A percentile compares a stretch with the other conserved stretches of the same genome.
These are phyloP conservation scores for Scleromitrula shiraiana DNA, from an alignment of 2,329 filamentous ascomycete species.

Conservation along the genomic window DNA sequence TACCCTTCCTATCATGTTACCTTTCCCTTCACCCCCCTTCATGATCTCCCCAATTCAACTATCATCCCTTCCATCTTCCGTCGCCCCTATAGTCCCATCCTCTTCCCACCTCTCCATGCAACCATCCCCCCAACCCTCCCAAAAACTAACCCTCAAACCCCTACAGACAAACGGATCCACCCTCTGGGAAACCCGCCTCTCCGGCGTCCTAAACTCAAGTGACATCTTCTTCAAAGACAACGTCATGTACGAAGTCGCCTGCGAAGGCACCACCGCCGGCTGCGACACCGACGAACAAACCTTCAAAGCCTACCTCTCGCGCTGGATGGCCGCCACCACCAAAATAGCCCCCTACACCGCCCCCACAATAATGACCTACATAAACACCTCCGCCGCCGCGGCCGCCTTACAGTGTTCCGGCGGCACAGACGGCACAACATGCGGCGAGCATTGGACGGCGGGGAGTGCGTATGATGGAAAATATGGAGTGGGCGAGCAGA, in stretches of 20 bases:
- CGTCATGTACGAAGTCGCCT: constrained; percentile 56
- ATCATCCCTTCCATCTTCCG: no score
- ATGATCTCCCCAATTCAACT: no score
- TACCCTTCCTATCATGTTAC: no score
- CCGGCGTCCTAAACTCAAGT: constrained; percentile 45
- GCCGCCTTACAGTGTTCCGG: constrained; percentile 40
- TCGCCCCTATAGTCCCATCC: no score
- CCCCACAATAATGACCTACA: constrained; percentile 42
- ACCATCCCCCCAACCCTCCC: neutral
- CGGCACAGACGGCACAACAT: constrained; percentile 49
- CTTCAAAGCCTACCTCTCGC: constrained; percentile 54
- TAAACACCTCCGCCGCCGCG: constrained; percentile 47
- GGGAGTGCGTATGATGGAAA: constrained; percentile 47
- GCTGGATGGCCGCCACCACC: constrained; percentile 54
- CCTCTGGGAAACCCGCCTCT: constrained; percentile 49
- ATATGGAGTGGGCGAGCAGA: constrained; percentile 60
- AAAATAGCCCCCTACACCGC: constrained; percentile 56
- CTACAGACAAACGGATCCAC: constrained; percentile 22
- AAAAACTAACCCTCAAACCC: constrained; percentile 8
- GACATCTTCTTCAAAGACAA: constrained; percentile 48
- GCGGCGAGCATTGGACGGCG: constrained; percentile 51
- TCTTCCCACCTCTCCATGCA: neutral
- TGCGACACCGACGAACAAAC: constrained; percentile 56
- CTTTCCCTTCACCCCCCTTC: no score
- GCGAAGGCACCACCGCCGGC: constrained; percentile 45